A percentile compares a stretch with the other conserved stretches of the same genome.
Conservation (phyloP, 2,329 filamentous ascomycete species). For the Botrytis fabae region DNA sequence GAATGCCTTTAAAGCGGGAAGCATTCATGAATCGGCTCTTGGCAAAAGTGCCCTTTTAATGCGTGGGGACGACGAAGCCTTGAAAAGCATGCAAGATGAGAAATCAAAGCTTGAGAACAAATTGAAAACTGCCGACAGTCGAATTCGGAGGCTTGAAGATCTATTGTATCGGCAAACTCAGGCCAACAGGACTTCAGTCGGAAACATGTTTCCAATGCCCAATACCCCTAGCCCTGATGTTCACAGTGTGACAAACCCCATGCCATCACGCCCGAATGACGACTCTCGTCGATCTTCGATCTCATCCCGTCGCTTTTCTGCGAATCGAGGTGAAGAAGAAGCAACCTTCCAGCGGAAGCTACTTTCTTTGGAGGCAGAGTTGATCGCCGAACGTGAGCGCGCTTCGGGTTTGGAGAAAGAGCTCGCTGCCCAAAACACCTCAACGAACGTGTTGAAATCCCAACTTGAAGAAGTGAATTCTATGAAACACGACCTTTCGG, state of each 20-base stretch:
- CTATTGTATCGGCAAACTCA: slow-evolving; percentile 81
- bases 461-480: slow-evolving; percentile 84
- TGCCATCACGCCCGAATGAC: slow-evolving; percentile 40
- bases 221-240: slow-evolving; percentile 48
- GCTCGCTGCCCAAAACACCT: slow-evolving; percentile 56
- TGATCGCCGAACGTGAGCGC: slow-evolving; percentile 70
- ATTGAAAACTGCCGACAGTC: slow-evolving; percentile 80
- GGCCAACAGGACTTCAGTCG: slow-evolving; percentile 53
- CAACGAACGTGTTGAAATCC: slow-evolving; percentile 61
- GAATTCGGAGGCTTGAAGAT: slow-evolving; percentile 88
- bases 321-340: slow-evolving; percentile 59
- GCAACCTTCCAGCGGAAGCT: slow-evolving; percentile 63
- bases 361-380: slow-evolving; percentile 72
- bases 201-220: slow-evolving; percentile 55
- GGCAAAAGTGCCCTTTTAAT: slow-evolving; percentile 84
- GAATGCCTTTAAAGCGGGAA: slow-evolving; percentile 95
- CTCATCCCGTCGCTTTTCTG: slow-evolving; percentile 61
- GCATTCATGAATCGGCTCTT: slow-evolving; percentile 84
- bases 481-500: slow-evolving; percentile 89
- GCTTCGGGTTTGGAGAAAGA: slow-evolving; percentile 69
- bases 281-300: slow-evolving; percentile 59
- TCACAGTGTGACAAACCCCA: slow-evolving; percentile 47
- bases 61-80: slow-evolving; percentile 82
- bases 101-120: slow-evolving; percentile 73
- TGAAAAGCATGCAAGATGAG: slow-evolving; percentile 76